Conservation (phyloP, 306 rosid genomes). For the Inga laurina region DNA sequence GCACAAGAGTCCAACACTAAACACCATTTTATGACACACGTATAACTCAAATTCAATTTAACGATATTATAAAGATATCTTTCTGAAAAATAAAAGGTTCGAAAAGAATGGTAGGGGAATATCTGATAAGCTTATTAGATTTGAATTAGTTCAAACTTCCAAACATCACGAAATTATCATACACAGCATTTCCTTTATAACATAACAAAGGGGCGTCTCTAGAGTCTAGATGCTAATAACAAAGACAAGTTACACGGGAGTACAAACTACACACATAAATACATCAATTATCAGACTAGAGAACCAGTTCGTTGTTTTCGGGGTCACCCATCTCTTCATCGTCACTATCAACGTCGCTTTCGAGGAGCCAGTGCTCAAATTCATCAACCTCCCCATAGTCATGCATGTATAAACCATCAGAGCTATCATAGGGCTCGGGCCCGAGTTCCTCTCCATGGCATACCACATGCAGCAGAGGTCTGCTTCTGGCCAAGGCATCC, state of each 20-base stretch:
- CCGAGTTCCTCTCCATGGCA: constrained; percentile 89
- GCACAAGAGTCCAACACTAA: background rate
- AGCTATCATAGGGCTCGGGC: constrained; percentile 58
- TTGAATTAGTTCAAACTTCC: background rate
- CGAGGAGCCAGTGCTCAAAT: constrained; percentile 81
- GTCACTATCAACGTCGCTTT: constrained; percentile 54
- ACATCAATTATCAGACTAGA: constrained; percentile 20
- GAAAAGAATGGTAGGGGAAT: background rate
- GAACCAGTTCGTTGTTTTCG: constrained; percentile 44
- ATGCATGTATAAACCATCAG: constrained; percentile 53
- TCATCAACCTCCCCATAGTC: constrained; percentile 84
- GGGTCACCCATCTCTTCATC: constrained; percentile 76
- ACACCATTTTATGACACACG: background rate
- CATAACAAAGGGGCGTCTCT: constrained; percentile 11
- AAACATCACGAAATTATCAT: background rate
- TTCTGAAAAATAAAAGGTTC: background rate
- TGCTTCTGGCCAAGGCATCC: constrained; percentile 79
- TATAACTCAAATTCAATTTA: background rate
- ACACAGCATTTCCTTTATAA: constrained; percentile 1
- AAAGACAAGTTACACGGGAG: background rate
- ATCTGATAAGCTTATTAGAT: background rate
- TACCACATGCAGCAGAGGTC: constrained; percentile 84
- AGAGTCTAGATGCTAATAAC: background rate
- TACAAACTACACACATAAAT: constrained; percentile 4
- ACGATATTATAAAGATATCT: background rate